Evolutionary conservation across 78 protist genomes (phyloP).

Genomic region (Tieghemostelium lacteum): DNA sequence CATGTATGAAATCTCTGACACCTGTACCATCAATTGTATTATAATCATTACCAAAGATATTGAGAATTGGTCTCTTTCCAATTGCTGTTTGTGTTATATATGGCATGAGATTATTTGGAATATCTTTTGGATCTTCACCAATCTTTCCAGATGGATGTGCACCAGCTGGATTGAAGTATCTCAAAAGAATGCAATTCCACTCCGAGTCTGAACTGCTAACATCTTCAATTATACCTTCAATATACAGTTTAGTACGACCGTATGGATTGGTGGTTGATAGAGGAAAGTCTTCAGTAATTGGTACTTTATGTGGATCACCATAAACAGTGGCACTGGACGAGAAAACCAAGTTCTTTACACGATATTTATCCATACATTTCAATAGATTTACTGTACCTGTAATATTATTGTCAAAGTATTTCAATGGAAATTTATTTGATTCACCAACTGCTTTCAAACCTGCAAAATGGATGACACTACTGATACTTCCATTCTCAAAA

Average conservation of each 20-base stretch:
- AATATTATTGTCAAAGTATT: conserved; percentile 97
- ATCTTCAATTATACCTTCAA: conserved; percentile 94
- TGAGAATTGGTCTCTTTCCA: conserved; percentile 88
- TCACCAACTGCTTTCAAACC: conserved; percentile 98
- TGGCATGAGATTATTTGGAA: conserved; percentile 98
- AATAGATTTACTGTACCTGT: conserved; percentile 88
- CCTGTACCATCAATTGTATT: conserved; percentile 98
- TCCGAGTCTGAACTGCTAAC: conserved; percentile 46
- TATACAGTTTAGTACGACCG: conserved; percentile 96
- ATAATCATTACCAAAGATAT: conserved; percentile 97
- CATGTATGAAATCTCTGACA: conserved; percentile 99
- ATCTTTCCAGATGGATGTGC: conserved; percentile 96
- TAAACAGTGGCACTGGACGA: conserved; percentile 98
- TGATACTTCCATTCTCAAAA: conserved; percentile 46
- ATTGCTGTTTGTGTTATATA: conserved; percentile 94
- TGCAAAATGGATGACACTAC: conserved; percentile 94
- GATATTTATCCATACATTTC: conserved; percentile 85
- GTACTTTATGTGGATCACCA: conserved; percentile 90
- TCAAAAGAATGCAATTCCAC: conserved; percentile 85
- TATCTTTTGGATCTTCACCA: conserved; percentile 98
- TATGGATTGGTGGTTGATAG: conserved; percentile 93
- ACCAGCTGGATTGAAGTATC: conserved; percentile 99
- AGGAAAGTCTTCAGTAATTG: conserved; percentile 89
- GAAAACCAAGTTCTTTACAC: conserved; percentile 90
- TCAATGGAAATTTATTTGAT: conserved; percentile 87